These are phyloP conservation scores for Lagenidium giganteum DNA, from an alignment of 352 stramenopile genomes.

Conservation along the genomic window DNA sequence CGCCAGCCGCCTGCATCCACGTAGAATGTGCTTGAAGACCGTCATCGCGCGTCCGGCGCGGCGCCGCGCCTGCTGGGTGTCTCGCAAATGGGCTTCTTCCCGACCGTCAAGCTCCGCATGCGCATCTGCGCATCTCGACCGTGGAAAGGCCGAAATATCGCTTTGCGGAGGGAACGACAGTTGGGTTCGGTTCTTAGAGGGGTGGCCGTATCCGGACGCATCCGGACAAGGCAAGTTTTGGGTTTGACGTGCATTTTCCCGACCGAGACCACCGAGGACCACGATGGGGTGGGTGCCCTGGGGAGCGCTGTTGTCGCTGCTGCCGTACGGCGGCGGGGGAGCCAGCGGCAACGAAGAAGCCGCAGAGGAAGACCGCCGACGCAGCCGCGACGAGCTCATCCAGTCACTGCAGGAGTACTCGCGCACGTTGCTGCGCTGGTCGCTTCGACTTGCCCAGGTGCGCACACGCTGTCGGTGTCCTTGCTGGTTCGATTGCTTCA, in stretches of 20 bases:
- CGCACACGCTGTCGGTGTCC: background rate
- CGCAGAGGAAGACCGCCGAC: slow-evolving; percentile 42
- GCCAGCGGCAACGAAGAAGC: slow-evolving; percentile 16
- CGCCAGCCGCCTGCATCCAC: slow-evolving; percentile 40
- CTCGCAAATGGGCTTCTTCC: background rate
- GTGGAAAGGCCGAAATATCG: no score
- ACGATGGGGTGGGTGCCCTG: slow-evolving; percentile 35
- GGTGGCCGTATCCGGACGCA: no score
- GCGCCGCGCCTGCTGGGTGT: background rate
- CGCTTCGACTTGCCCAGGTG: slow-evolving; percentile 28
- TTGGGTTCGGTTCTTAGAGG: no score
- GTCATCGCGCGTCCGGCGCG: slow-evolving; percentile 18
- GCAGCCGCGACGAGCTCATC: slow-evolving; percentile 36
- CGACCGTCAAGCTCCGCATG: no score
- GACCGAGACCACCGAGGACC: background rate
- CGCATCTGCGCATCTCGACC: no score
- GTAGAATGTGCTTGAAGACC: slow-evolving; percentile 40
- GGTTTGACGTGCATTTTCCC: no score
- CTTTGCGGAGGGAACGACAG: no score
- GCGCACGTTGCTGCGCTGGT: slow-evolving; percentile 28
- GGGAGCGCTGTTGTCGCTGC: slow-evolving; percentile 46
- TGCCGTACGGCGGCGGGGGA: slow-evolving; percentile 21
- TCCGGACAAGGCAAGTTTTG: no score
- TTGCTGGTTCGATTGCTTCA: background rate
- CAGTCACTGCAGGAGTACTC: slow-evolving; percentile 19